Conservation (phyloP, 176 grass and related monocot species). For the Musa itinerans region DNA sequence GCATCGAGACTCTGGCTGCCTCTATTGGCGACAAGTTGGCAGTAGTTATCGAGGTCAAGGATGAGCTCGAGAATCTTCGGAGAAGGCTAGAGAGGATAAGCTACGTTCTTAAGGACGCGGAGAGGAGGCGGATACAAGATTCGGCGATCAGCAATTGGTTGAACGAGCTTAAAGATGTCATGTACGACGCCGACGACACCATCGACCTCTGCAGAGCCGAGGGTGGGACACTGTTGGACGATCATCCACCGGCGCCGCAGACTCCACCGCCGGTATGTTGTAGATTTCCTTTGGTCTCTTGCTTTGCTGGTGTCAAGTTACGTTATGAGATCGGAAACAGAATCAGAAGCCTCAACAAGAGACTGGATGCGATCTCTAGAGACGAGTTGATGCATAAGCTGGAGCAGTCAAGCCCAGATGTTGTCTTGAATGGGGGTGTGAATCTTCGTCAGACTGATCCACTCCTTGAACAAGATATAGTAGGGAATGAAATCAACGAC, state of each 20-base stretch:
- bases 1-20: background rate
- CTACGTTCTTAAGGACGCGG: slow-evolving; percentile 23
- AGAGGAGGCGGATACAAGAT: slow-evolving; percentile 11
- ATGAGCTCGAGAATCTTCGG: slow-evolving; percentile 1
- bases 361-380: slow-evolving; percentile 21
- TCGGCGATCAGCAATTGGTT: slow-evolving; percentile 3
- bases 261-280: background rate
- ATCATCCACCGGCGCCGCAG: background rate
- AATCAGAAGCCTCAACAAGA: slow-evolving; percentile 21
- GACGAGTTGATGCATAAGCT: background rate
- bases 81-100: background rate
- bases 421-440: background rate
- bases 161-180: slow-evolving; percentile 11
- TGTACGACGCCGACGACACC: slow-evolving; percentile 26
- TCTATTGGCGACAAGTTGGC: background rate
- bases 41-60: background rate
- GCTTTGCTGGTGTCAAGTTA: background rate
- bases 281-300: background rate
- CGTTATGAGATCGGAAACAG: slow-evolving; percentile 4
- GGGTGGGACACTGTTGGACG: background rate
- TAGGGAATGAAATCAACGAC: slow-evolving; percentile 16
- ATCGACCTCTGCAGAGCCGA: slow-evolving; percentile 16
- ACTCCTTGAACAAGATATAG: slow-evolving; percentile 23
- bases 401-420: background rate
- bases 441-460: slow-evolving; percentile 1